phyloP scores from a whole-genome alignment of 129 eudicot species.

The Glebionis coronaria region DNA sequence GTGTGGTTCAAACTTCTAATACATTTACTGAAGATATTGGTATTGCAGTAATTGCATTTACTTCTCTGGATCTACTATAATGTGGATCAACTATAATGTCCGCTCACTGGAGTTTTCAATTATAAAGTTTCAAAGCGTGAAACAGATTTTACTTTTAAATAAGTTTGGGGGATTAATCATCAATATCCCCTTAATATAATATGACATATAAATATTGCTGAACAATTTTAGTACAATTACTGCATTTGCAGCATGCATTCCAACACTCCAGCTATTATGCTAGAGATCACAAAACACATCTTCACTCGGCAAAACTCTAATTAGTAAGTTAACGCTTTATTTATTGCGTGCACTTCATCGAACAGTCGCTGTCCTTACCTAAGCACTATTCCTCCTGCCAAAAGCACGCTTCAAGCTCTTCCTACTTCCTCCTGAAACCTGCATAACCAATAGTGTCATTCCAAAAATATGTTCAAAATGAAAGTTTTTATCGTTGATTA shows the following conservation, averaged over 20 bases:
- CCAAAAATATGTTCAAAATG: background rate
- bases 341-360: conserved; percentile 23
- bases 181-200: conserved; percentile 12
- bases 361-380: conserved; percentile 18
- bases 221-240: conserved; percentile 24
- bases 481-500: background rate
- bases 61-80: no score
- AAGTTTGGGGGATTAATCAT: background rate
- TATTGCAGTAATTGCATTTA: no score
- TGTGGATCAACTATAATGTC: no score
- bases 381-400: conserved; percentile 18
- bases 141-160: background rate
- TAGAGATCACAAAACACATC: conserved; percentile 22
- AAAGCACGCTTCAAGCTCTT: conserved; percentile 26
- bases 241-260: conserved; percentile 21
- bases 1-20: no score
- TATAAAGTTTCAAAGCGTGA: background rate
- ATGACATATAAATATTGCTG: conserved; percentile 27
- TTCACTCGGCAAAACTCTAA: conserved; percentile 16
- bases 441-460: background rate
- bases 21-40: no score
- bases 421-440: conserved; percentile 24
- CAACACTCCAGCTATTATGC: conserved; percentile 21
- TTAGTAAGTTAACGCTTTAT: conserved; percentile 18
- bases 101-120: background rate